phyloP scores from a whole-genome alignment of 2,329 filamentous ascomycete genomes.

The Cephalotrichum gorgonifer region DNA sequence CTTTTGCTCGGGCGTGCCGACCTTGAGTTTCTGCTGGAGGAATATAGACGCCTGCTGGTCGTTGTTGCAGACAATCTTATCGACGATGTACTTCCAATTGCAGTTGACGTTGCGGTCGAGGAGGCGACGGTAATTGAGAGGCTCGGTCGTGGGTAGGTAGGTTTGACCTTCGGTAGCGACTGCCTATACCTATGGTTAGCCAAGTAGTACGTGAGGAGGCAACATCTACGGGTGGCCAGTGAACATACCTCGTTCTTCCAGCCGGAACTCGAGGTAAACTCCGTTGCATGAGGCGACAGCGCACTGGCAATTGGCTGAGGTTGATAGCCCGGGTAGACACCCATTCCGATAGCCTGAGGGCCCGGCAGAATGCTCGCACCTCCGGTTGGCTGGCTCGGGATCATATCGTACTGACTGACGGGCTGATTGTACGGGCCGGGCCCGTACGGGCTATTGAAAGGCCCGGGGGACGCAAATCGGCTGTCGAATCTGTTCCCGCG shows the following conservation, averaged over 20 bases:
- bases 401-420: background rate
- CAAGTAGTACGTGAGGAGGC: background rate
- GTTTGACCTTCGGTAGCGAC: constrained; percentile 52
- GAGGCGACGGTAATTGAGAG: constrained; percentile 89
- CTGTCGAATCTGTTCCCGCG: constrained; percentile 37
- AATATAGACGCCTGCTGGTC: constrained; percentile 99
- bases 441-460: background rate
- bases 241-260: constrained; percentile 45
- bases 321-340: constrained; percentile 38
- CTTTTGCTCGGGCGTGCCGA: constrained; percentile 89
- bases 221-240: background rate
- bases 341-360: constrained; percentile 21
- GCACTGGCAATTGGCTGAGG: constrained; percentile 52
- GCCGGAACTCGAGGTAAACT: constrained; percentile 51
- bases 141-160: constrained; percentile 79
- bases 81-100: constrained; percentile 99
- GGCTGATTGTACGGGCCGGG: background rate
- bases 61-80: constrained; percentile 99
- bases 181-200: constrained; percentile 22
- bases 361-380: background rate
- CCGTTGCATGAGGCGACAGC: constrained; percentile 62
- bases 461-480: constrained; percentile 13
- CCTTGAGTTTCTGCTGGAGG: constrained; percentile 96
- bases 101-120: constrained; percentile 93
- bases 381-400: background rate